A percentile compares a stretch with the other conserved stretches of the same genome.
Conservation (phyloP, 495 filamentous ascomycete species). For the Penicillium manginii region DNA sequence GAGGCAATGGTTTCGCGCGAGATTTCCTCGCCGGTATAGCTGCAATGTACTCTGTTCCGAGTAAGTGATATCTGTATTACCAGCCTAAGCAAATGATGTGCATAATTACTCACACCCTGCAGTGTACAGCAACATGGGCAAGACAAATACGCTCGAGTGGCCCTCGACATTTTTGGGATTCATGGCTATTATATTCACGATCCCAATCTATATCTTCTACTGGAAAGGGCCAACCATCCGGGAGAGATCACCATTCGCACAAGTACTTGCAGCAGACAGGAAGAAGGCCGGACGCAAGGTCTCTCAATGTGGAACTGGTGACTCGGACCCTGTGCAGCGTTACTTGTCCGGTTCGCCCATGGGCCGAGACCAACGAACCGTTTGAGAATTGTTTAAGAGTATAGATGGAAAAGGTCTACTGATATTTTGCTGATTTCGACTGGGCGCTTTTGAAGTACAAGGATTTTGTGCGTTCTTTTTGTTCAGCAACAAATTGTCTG, state of each 20-base stretch:
- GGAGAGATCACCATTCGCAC: conserved; percentile 50
- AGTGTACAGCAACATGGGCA: conserved; percentile 43
- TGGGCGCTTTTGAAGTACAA: not conserved
- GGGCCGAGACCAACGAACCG: not conserved
- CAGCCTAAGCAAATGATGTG: not conserved
- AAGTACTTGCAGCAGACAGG: conserved; percentile 30
- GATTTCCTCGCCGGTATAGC: conserved; percentile 53
- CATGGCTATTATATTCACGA: conserved; percentile 49
- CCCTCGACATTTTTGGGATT: conserved; percentile 45
- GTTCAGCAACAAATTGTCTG: not conserved
- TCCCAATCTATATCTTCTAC: conserved; percentile 55
- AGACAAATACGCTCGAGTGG: conserved; percentile 38
- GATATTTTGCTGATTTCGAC: not conserved
- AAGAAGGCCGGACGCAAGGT: conserved; percentile 30
- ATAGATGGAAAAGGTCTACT: not conserved
- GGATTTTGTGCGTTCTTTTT: not conserved
- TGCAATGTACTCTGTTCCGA: conserved; percentile 52
- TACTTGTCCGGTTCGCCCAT: conserved; percentile 22
- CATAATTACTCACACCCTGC: not conserved
- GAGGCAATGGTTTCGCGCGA: conserved; percentile 63
- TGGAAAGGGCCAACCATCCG: conserved; percentile 50
- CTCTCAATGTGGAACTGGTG: conserved; percentile 35
- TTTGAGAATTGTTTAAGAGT: not conserved
- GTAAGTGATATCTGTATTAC: conserved; percentile 14
- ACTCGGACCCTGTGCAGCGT: conserved; percentile 33